Evolutionary conservation across 106 monocot species (phyloP).

Genomic region (Iris macrosiphon): DNA sequence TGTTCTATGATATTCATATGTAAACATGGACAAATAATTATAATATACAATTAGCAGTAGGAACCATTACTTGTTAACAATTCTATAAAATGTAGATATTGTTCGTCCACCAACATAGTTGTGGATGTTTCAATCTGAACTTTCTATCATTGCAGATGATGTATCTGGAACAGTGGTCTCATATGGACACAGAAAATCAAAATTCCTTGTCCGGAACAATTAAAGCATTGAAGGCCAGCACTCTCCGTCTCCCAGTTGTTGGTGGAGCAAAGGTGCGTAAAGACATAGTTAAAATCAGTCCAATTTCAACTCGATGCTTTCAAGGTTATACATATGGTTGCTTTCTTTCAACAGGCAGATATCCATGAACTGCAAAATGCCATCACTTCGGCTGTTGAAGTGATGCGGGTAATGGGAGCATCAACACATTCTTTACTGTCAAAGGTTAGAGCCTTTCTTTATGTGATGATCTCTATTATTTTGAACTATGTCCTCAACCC

Average conservation of each 20-base stretch:
- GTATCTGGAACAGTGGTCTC: constrained; percentile 56
- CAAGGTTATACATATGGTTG: no score
- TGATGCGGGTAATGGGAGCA: constrained; percentile 28
- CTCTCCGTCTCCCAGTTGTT: constrained; percentile 63
- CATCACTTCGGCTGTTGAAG: constrained; percentile 22
- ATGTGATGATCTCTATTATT: no score
- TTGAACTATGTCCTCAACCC: no score
- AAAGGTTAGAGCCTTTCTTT: constrained; percentile 17
- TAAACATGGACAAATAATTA: no score
- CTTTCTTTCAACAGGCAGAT: constrained; percentile 24
- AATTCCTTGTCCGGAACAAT: constrained; percentile 36
- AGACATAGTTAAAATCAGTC: not conserved
- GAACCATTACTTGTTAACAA: no score
- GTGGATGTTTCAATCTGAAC: not conserved
- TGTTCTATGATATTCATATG: not conserved
- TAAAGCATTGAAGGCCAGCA: constrained; percentile 62
- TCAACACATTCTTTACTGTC: constrained; percentile 21
- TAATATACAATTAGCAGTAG: no score
- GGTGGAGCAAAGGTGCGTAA: constrained; percentile 56
- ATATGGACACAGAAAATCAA: constrained; percentile 37
- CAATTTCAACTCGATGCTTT: no score
- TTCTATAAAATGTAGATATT: no score
- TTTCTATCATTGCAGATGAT: constrained; percentile 28
- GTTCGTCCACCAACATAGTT: no score
- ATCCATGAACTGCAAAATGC: constrained; percentile 28